A percentile compares a stretch with the other conserved stretches of the same genome.
These are phyloP conservation scores for Pseudogymnoascus sp. DNA, from an alignment of 2,329 filamentous ascomycete species.

Conservation along the genomic window DNA sequence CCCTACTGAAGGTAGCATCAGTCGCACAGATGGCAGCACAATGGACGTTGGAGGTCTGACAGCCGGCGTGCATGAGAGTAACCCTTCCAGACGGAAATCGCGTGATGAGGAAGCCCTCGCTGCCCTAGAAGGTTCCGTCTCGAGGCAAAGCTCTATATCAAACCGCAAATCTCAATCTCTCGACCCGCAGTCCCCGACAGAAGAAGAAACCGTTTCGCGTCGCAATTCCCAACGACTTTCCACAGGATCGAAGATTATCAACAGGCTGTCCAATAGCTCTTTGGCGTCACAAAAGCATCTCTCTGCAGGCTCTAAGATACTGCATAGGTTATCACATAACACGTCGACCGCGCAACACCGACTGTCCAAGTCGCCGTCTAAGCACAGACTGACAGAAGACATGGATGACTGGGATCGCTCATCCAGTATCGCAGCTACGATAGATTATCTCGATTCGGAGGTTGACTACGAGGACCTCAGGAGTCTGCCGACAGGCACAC, in stretches of 20 bases:
- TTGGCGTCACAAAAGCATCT: constrained; percentile 9
- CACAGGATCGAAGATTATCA: neutral
- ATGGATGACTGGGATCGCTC: constrained; percentile 20
- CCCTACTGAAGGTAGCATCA: neutral
- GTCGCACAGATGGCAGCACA: constrained; percentile 1
- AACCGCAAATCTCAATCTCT: neutral
- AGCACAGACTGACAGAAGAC: neutral
- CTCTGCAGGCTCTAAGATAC: constrained; percentile 14
- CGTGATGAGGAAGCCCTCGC: constrained; percentile 14
- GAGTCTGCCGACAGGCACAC: constrained; percentile 4
- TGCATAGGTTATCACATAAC: constrained; percentile 24
- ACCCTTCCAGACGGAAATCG: neutral
- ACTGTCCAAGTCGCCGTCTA: constrained; percentile 31
- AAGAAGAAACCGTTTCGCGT: neutral
- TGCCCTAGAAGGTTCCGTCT: constrained; percentile 20
- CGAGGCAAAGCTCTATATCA: constrained; percentile 1
- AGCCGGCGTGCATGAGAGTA: constrained; percentile 10
- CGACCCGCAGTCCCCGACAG: neutral
- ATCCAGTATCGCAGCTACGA: constrained; percentile 50
- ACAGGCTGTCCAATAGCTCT: neutral
- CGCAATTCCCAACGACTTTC: neutral
- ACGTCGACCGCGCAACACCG: constrained; percentile 22
- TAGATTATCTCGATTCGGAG: constrained; percentile 45
- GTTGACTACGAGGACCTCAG: constrained; percentile 31
- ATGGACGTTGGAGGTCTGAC: constrained; percentile 6